These are phyloP conservation scores for Dryas octopetala DNA, from an alignment of 306 rosid genomes.

Conservation along the genomic window DNA sequence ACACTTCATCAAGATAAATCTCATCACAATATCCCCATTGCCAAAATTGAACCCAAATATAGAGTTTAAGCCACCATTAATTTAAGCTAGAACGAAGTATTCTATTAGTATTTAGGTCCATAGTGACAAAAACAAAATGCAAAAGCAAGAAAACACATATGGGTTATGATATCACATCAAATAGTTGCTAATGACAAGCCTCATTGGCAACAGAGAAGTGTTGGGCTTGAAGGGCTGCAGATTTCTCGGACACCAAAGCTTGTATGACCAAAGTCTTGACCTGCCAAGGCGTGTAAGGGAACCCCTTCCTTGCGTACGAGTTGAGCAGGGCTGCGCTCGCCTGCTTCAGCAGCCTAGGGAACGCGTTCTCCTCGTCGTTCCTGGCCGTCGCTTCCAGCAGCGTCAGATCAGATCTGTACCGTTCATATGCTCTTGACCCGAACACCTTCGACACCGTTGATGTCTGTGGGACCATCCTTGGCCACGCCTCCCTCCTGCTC, in stretches of 20 bases:
- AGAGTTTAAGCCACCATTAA: too few relatives aligned
- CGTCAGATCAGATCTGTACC: slow-evolving; percentile 75
- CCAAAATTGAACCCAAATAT: too few relatives aligned
- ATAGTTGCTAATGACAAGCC: slow-evolving; percentile 43
- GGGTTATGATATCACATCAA: too few relatives aligned
- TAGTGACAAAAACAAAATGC: not conserved
- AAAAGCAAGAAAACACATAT: not conserved
- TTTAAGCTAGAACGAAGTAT: slow-evolving; percentile 11
- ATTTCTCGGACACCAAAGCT: slow-evolving; percentile 57
- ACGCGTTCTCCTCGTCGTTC: slow-evolving; percentile 52
- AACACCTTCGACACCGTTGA: slow-evolving; percentile 76
- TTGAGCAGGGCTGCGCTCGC: slow-evolving; percentile 71
- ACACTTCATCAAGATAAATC: too few relatives aligned
- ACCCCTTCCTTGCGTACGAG: slow-evolving; percentile 65
- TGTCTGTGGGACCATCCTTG: slow-evolving; percentile 79
- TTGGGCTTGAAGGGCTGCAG: slow-evolving; percentile 59
- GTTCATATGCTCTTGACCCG: slow-evolving; percentile 69
- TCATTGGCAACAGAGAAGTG: slow-evolving; percentile 60
- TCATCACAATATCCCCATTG: too few relatives aligned
- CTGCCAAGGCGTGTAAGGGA: slow-evolving; percentile 74
- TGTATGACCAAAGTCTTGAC: slow-evolving; percentile 81
- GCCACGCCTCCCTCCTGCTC: slow-evolving; percentile 76
- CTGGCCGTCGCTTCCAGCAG: slow-evolving; percentile 62
- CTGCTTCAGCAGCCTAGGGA: slow-evolving; percentile 64
- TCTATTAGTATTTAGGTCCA: not conserved